phyloP scores from a whole-genome alignment of 306 rosid species.

The Albizia julibrissin region DNA sequence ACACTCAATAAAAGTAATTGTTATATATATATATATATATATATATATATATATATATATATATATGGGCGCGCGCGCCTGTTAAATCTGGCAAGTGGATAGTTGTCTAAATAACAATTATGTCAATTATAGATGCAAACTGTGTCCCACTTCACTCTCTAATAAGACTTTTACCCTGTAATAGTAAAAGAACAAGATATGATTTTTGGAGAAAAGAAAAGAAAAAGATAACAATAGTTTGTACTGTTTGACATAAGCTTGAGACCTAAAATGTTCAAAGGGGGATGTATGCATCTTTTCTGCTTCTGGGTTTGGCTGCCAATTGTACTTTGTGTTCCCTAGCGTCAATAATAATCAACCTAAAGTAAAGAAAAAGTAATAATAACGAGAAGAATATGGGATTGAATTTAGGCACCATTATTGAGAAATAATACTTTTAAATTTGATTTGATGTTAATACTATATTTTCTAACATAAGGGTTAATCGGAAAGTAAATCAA shows the following conservation, averaged over 20 bases:
- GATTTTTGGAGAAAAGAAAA: background rate
- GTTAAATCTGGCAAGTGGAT: background rate
- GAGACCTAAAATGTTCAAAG: background rate
- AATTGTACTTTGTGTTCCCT: background rate
- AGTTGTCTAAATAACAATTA: background rate
- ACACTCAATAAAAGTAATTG: too few species aligned
- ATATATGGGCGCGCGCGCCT: too few species aligned
- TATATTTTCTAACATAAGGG: background rate
- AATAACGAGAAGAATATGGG: background rate
- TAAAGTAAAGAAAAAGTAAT: background rate
- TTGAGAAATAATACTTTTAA: background rate
- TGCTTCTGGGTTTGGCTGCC: background rate
- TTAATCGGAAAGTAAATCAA: background rate
- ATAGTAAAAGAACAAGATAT: background rate
- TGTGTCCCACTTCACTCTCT: background rate
- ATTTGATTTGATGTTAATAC: background rate
- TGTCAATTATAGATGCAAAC: background rate
- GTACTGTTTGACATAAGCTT: background rate
- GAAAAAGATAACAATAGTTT: background rate
- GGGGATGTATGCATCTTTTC: background rate
- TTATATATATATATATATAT: too few species aligned
- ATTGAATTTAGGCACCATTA: constrained; percentile 1
- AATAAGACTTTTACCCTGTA: background rate
- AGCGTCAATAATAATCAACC: background rate
- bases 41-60: too few species aligned